Evolutionary conservation across 2,329 filamentous ascomycete genomes (phyloP), one percentile per base, ranked within the genome.

Genomic region (Blastomyces silverae): DNA sequence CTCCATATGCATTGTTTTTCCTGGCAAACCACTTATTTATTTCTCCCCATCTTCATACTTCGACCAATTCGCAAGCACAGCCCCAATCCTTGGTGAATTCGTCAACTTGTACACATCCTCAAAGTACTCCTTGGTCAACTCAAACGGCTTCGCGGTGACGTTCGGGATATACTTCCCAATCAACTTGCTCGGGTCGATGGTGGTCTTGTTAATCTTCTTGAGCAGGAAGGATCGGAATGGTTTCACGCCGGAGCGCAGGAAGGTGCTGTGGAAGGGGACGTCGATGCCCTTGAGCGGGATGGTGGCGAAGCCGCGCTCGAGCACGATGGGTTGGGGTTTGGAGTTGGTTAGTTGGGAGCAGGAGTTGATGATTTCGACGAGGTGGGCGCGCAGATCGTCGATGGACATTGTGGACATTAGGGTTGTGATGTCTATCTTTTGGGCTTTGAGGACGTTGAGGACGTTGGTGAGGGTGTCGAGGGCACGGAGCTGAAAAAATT

Each of bases 191-290:
- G 94, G 94, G 77, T 99, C 94, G 77, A 99, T 97, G 63, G 90
- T 95, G 31, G 92, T 97, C 87, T 96, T 96, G 85, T 97, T 92
- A 82, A 99, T 97, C 86, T 99, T 99, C 90, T 97, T 99, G 72
- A 97, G 88, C 76, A 99, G 79, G 86, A 99, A 99, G 56, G 89
- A 93, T 70, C 94, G 87, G 91, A 99, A 99, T 58, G 95, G 94
- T 84, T 99, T 99, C 78, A 99, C 94, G 73, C 94, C 95, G 50
- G 92, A 96, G 64, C 95, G 90, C 80, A 99, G 81, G 84, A 99
- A 99, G 22, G 94, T 99, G 71, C 90, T 94, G 84, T 99, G 94
- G 90, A 99, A 99, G 56, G 94, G 94, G 75, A 97, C 95, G 73
- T 99, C 94, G 72, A 99, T 99, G 68, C 95, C 95, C 74, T 89